These are phyloP conservation scores for Castanea sativa DNA, from an alignment of 306 rosid genomes.

Conservation along the genomic window DNA sequence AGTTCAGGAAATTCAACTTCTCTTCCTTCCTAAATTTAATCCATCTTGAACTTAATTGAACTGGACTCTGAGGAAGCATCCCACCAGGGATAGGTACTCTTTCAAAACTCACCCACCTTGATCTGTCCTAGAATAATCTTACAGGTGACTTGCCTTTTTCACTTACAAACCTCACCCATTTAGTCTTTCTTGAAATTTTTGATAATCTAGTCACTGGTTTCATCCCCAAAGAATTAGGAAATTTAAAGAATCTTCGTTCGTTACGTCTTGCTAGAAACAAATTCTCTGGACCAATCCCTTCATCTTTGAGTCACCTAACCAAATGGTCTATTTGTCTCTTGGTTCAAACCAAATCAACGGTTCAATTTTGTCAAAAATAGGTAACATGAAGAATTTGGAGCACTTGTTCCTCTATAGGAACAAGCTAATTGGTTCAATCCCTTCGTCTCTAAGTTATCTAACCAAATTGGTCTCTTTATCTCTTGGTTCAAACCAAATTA, in stretches of 20 bases:
- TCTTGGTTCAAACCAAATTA: constrained; percentile 2
- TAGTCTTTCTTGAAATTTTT: not conserved
- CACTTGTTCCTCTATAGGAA: not conserved
- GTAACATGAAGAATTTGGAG: not conserved
- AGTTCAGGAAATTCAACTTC: too few relatives aligned
- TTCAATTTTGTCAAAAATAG: not conserved
- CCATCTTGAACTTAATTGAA: not conserved
- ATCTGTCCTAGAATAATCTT: not conserved
- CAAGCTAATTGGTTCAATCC: not conserved
- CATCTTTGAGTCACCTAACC: not conserved
- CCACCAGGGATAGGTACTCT: not conserved
- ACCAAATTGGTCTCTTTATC: not conserved
- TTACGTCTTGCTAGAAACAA: not conserved
- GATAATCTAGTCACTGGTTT: too few relatives aligned
- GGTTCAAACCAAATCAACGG: not conserved
- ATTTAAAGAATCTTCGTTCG: not conserved
- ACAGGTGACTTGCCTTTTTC: not conserved
- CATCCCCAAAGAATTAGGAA: not conserved
- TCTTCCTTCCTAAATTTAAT: not conserved
- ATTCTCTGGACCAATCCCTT: not conserved
- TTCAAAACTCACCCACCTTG: not conserved
- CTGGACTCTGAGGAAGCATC: not conserved
- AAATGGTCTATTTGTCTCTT: not conserved
- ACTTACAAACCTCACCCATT: not conserved
- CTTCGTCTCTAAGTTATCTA: not conserved